phyloP scores from a whole-genome alignment of 2,329 filamentous ascomycete genomes.

The Aspergillus sergii region DNA sequence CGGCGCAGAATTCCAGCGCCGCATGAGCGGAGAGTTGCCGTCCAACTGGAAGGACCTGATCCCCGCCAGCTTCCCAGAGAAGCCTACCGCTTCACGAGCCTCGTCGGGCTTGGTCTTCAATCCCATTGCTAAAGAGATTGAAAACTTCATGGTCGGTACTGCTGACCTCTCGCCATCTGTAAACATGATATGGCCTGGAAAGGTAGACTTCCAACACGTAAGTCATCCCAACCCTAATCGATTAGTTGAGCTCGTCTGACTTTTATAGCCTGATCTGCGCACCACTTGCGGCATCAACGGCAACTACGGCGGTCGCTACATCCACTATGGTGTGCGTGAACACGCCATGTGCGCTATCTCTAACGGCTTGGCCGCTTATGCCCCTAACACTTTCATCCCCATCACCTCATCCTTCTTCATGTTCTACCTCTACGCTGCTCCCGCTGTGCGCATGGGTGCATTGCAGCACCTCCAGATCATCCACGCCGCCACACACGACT shows the following conservation, averaged over 20 bases:
- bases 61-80: slow-evolving; percentile 52
- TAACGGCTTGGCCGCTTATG: slow-evolving; percentile 68
- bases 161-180: slow-evolving; percentile 58
- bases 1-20: slow-evolving; percentile 51
- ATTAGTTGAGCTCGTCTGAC: not conserved
- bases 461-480: slow-evolving; percentile 15
- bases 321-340: slow-evolving; percentile 64
- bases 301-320: slow-evolving; percentile 41
- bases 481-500: slow-evolving; percentile 21
- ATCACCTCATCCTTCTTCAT: slow-evolving; percentile 65
- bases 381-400: slow-evolving; percentile 58
- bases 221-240: slow-evolving; percentile 15
- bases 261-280: slow-evolving; percentile 11
- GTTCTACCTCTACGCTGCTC: slow-evolving; percentile 62
- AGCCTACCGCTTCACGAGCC: slow-evolving; percentile 53
- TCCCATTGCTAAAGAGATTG: slow-evolving; percentile 52
- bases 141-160: slow-evolving; percentile 57
- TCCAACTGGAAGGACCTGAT: slow-evolving; percentile 55
- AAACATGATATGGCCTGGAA: slow-evolving; percentile 58
- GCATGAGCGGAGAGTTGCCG: slow-evolving; percentile 53
- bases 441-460: slow-evolving; percentile 60
- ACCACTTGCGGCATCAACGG: not conserved
- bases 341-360: slow-evolving; percentile 76
- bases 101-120: slow-evolving; percentile 56
- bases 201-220: slow-evolving; percentile 55